Base-by-base conservation (phyloP, 208 protist species). In the Strigomonas culicis region DNA sequence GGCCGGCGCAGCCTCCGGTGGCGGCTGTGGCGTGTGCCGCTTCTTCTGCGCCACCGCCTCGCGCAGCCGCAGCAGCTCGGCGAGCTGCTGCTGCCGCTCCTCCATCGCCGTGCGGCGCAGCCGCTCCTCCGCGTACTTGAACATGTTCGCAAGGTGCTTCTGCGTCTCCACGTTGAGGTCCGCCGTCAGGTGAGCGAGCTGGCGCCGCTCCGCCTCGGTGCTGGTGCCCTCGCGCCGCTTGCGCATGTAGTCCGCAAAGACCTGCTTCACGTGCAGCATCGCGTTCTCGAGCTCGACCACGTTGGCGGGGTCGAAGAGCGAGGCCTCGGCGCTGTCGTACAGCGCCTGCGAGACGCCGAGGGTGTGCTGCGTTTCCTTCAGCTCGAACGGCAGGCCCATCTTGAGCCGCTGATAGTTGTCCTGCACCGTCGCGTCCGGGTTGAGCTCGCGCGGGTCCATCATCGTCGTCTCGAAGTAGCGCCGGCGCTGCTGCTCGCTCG, bases 381-480 rank as follows among this genome's bases (percentile, higher is more conserved):
- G 59, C 53, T 89, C 74, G 22, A 92, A 69, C 1, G 88, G 88
- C 51, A 94, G 73, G 36, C 88, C 85, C 31, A 90, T 53, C 72
- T 94, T 94, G 21, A 94, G 61, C 24, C 88, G 82, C 72, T 94
- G 80, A 59, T 88, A 92, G 64, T 72, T 71, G 50, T 91, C 85
- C 19, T 53, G 62, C 19, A 94, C 85, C 2, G 85, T 91, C 39
- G 64, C 52, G 46, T 63, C 62, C 1, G 80, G 80, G 47, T 88
- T 72, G 21, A 88, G 63, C 60, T 89, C 82, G 56, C 84, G 76
- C 19, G 79, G 73, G 72, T 94, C 86, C 21, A 68, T 66, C 80
- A 88, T 82, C 47, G 82, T 94, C 25, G 85, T 92, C 70, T 94
- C 88, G 57, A 91, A 94, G 69, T 92, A 94, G 56, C 88, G 78